phyloP scores from a whole-genome alignment of 208 protist genomes.

The Crithidia acanthocephali region DNA sequence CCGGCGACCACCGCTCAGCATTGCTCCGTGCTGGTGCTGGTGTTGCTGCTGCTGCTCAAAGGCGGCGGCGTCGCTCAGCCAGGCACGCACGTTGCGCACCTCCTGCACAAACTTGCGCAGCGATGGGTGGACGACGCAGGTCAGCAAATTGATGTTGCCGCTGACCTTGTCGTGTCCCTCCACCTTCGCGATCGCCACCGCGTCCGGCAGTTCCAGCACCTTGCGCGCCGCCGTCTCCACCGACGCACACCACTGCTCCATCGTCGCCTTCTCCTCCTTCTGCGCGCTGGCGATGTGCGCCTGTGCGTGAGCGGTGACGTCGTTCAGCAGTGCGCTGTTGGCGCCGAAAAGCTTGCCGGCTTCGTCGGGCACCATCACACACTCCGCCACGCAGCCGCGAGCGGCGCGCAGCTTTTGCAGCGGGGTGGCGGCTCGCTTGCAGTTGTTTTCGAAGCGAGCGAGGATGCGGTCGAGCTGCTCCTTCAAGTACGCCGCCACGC shows the following conservation, averaged over 20 bases:
- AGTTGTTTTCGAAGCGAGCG: slow-evolving; percentile 68
- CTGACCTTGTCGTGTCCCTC: slow-evolving; percentile 15
- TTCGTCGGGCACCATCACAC: slow-evolving; percentile 54
- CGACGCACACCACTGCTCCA: slow-evolving; percentile 45
- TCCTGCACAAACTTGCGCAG: slow-evolving; percentile 75
- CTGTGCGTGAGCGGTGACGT: slow-evolving; percentile 43
- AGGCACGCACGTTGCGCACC: slow-evolving; percentile 67
- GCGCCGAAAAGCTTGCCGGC: slow-evolving; percentile 65
- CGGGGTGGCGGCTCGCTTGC: slow-evolving; percentile 59
- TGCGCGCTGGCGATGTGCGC: slow-evolving; percentile 34
- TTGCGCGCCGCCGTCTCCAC: slow-evolving; percentile 52
- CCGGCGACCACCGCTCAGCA: neutral
- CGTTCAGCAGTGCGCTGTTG: slow-evolving; percentile 35
- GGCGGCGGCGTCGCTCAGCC: slow-evolving; percentile 33
- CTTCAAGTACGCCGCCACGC: slow-evolving; percentile 52
- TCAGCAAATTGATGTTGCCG: slow-evolving; percentile 39
- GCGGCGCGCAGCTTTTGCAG: slow-evolving; percentile 69
- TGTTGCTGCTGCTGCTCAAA: slow-evolving; percentile 13
- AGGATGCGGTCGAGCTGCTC: slow-evolving; percentile 61
- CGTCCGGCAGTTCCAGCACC: slow-evolving; percentile 47
- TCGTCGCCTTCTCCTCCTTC: slow-evolving; percentile 30
- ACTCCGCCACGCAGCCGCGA: slow-evolving; percentile 69
- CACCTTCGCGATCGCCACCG: slow-evolving; percentile 40
- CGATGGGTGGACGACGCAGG: slow-evolving; percentile 57
- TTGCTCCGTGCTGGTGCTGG: neutral